Conservation (phyloP, 2,329 filamentous ascomycete genomes). For the Ceratocystis albifundus region DNA sequence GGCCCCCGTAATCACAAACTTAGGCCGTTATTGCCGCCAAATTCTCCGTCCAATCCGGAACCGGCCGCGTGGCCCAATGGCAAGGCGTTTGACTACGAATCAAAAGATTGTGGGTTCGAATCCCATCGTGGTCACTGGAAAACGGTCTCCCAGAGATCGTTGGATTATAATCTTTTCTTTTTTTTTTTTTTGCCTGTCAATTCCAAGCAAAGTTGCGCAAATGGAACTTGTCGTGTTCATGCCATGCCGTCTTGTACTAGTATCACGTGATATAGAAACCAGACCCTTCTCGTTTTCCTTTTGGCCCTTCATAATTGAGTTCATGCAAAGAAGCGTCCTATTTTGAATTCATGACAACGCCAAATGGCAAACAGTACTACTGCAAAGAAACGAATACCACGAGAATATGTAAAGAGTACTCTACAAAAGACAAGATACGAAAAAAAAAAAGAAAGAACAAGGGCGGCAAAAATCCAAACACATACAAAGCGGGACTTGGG, state of each 20-base stretch:
- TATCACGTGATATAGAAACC: background rate
- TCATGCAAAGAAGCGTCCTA: background rate
- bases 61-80: slow-evolving; percentile 18
- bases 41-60: background rate
- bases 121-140: slow-evolving; percentile 15
- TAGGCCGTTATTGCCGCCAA: background rate
- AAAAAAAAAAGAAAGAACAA: background rate
- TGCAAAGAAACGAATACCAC: slow-evolving; percentile 3
- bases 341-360: slow-evolving; percentile 6
- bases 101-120: slow-evolving; percentile 16
- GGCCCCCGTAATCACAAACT: background rate
- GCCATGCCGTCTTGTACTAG: background rate
- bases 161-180: background rate
- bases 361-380: slow-evolving; percentile 2
- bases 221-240: no score
- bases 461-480: background rate
- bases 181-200: background rate
- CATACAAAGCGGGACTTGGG: background rate
- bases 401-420: slow-evolving; percentile 7
- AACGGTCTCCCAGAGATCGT: background rate
- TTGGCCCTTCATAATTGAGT: background rate
- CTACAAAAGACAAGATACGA: slow-evolving; percentile 6
- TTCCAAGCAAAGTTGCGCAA: no score
- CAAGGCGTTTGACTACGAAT: slow-evolving; percentile 20
- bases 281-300: background rate